Conservation (phyloP, 2,329 filamentous ascomycete genomes). For the Thermomyces lanuginosus region DNA sequence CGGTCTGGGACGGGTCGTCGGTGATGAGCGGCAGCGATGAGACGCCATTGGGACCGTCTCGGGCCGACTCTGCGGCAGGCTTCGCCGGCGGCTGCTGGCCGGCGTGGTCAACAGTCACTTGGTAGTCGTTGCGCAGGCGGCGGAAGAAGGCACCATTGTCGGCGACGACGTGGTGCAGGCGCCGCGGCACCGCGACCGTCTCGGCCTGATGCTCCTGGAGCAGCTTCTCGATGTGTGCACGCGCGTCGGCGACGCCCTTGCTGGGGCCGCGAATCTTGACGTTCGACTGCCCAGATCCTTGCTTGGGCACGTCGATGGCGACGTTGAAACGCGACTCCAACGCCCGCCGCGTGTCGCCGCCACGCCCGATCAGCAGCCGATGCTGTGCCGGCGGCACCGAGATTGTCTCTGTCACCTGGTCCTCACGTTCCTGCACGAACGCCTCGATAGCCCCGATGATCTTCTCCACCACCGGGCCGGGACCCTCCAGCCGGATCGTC, state of each 20-base stretch:
- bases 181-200: slow-evolving; percentile 66
- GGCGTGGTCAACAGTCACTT: slow-evolving; percentile 81
- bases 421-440: slow-evolving; percentile 69
- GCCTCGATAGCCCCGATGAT: slow-evolving; percentile 68
- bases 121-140: slow-evolving; percentile 65
- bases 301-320: slow-evolving; percentile 76
- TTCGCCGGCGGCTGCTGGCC: slow-evolving; percentile 62
- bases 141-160: slow-evolving; percentile 93
- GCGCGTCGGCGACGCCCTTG: slow-evolving; percentile 66
- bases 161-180: slow-evolving; percentile 61
- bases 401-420: slow-evolving; percentile 58
- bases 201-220: slow-evolving; percentile 78
- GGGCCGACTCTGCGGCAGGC: slow-evolving; percentile 36
- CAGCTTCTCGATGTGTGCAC: slow-evolving; percentile 60
- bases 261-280: slow-evolving; percentile 74
- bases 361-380: slow-evolving; percentile 74
- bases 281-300: slow-evolving; percentile 66
- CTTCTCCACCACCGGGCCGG: slow-evolving; percentile 68
- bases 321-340: slow-evolving; percentile 78
- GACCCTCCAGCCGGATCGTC: slow-evolving; percentile 75
- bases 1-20: slow-evolving; percentile 52
- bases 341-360: slow-evolving; percentile 69
- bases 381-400: slow-evolving; percentile 86
- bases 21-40: slow-evolving; percentile 73
- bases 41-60: slow-evolving; percentile 41